Base-by-base conservation (phyloP, 2,329 filamentous ascomycete genomes). In the Huntiella decipiens region DNA sequence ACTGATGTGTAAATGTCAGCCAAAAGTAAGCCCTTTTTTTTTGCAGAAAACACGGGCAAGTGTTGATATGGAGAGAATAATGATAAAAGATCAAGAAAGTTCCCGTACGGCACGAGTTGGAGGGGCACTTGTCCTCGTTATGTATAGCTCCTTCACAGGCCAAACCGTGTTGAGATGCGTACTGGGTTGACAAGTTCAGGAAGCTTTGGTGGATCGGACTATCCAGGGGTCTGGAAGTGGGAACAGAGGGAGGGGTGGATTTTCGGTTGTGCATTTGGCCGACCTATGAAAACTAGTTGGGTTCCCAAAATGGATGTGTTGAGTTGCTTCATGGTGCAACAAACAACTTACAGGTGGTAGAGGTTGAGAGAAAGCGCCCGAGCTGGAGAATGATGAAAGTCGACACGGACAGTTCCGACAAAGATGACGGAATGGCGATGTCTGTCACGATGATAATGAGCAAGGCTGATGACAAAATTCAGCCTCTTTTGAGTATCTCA, bases 121-220 rank as follows among this genome's bases (percentile, higher is more conserved):
- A 43, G 40, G 28, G 40, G 40, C 40, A 17, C 15, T 28, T 19
- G 40, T 11, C 40, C 28, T 28, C 34, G 40, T 43, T 43, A 43
- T 43, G 40, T 43, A 43, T 43, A 43, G 28, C 40, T 34, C 31
- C 15, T 22, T 15, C 17, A 15, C 40, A 43, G 34, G 34, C 34
- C 22, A 43, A 43, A n/a, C 22, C 40, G 40, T 43, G 40, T 43
- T 43, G 31, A 43, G 40, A 43, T 43, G 28, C 40, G 33, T 39
- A 16, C 15, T 16, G 17, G 22, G 28, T 22, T 43, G n/a, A 32
- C 31, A 43, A 8, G 34, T 13, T 32, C 31, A 32, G 28, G 31
- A 43, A 43, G 28, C 40, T 34, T 43, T 16, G 22, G 33, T 28
- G 40, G 34, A 15, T 32, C n/a, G 40, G 13, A 43, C 28, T 43